Percentiles rank a stretch among this genome's conserved stretches.
Conservation (phyloP, 148 eudicot genomes). For the Euryodendron excelsum region DNA sequence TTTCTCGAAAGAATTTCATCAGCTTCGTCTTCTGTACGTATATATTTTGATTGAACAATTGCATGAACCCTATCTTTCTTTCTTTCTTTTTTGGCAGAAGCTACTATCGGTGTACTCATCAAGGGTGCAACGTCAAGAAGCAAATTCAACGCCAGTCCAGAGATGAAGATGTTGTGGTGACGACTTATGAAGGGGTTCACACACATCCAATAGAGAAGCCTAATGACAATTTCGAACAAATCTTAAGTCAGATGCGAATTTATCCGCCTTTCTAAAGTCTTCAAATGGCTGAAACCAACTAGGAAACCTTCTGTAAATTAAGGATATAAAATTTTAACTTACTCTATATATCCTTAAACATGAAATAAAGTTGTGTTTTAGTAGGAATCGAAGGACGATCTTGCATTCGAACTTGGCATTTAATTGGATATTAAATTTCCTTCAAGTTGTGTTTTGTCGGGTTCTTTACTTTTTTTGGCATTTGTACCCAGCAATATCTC, state of each 20-base stretch:
- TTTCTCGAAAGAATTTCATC: neutral
- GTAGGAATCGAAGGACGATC: no score
- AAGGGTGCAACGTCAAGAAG: slow-evolving; percentile 76
- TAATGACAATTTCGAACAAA: slow-evolving; percentile 63
- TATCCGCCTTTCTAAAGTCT: slow-evolving; percentile 23
- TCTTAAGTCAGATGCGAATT: slow-evolving; percentile 66
- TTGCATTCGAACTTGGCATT: no score
- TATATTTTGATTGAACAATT: neutral
- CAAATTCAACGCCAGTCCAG: slow-evolving; percentile 61
- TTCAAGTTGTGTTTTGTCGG: no score
- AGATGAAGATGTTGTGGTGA: slow-evolving; percentile 62
- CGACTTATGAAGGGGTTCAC: slow-evolving; percentile 70
- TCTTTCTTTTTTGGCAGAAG: slow-evolving; percentile 34
- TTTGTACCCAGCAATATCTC: no score
- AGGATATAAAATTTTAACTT: no score
- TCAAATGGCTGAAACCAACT: no score
- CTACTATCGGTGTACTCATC: slow-evolving; percentile 55
- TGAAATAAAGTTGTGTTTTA: no score
- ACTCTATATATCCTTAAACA: no score
- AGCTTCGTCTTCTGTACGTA: neutral
- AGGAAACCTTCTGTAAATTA: no score
- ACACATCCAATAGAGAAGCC: slow-evolving; percentile 56
- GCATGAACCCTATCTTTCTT: neutral
- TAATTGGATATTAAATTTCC: no score
- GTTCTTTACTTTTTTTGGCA: no score